These are phyloP conservation scores for Gracilaria vermiculophylla DNA, from an alignment of 23 red algal genomes.

Conservation along the genomic window DNA sequence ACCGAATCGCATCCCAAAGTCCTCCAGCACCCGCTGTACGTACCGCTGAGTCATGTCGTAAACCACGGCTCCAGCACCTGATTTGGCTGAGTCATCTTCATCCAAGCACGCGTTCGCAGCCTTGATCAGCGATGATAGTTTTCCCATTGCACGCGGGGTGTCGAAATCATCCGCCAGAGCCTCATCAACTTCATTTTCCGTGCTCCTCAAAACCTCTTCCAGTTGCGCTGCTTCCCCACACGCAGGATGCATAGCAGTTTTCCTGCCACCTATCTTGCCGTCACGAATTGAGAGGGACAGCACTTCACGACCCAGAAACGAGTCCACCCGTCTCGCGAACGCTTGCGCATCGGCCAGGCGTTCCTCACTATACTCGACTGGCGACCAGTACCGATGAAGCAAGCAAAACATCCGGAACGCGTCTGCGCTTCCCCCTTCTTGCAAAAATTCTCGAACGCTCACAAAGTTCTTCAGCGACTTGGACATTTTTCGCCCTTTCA, in stretches of 20 bases:
- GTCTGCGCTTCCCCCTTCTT: constrained; percentile 45
- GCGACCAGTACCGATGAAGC: constrained; percentile 69
- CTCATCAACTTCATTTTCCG: constrained; percentile 17
- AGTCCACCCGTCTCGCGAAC: background rate
- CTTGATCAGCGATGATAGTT: constrained; percentile 12
- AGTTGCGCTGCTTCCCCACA: constrained; percentile 11
- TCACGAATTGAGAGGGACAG: background rate
- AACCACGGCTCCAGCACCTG: constrained; percentile 30
- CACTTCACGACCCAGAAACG: constrained; percentile 25
- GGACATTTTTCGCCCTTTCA: constrained; percentile 93
- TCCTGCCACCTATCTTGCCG: background rate
- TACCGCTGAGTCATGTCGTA: constrained; percentile 12
- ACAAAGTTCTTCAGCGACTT: constrained; percentile 95
- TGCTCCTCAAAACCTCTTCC: background rate
- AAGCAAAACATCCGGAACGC: constrained; percentile 81
- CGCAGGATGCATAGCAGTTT: constrained; percentile 14
- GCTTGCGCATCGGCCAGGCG: constrained; percentile 30
- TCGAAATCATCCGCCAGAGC: constrained; percentile 66
- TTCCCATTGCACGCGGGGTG: constrained; percentile 34
- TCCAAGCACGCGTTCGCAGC: constrained; percentile 7
- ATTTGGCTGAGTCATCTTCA: constrained; percentile 24
- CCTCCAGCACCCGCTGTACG: background rate
- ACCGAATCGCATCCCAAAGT: background rate
- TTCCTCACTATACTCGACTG: constrained; percentile 78
- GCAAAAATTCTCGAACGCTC: constrained; percentile 66